Percentiles rank a stretch among this genome's conserved stretches.
These are phyloP conservation scores for Margaritispora aquatica DNA, from an alignment of 495 filamentous ascomycete species.

Conservation along the genomic window DNA sequence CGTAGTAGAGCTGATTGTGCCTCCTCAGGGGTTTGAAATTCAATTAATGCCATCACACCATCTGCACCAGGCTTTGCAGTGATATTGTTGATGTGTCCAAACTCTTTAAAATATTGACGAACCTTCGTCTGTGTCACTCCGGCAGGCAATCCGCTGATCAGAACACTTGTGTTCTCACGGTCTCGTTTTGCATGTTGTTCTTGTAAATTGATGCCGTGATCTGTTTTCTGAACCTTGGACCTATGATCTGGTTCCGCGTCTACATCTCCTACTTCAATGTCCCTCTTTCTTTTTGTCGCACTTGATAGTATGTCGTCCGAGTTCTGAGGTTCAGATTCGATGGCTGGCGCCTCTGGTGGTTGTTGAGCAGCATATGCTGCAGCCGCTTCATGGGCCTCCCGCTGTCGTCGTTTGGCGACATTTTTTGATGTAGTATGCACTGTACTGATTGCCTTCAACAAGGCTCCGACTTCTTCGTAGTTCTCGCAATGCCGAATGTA, in stretches of 20 bases:
- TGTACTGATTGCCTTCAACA: slow-evolving; percentile 63
- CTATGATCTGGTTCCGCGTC: slow-evolving; percentile 30
- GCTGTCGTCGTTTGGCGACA: slow-evolving; percentile 58
- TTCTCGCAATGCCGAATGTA: slow-evolving; percentile 83
- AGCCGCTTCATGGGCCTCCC: slow-evolving; percentile 54
- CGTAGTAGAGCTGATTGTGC: slow-evolving; percentile 72
- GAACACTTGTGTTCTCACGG: slow-evolving; percentile 80
- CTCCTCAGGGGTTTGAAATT: slow-evolving; percentile 77
- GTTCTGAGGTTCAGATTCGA: background rate
- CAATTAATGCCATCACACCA: slow-evolving; percentile 63
- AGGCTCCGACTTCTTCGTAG: slow-evolving; percentile 67
- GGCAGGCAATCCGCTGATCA: slow-evolving; percentile 67
- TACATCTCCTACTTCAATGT: slow-evolving; percentile 23
- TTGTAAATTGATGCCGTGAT: slow-evolving; percentile 22
- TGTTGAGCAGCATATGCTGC: slow-evolving; percentile 38
- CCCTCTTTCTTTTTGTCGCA: slow-evolving; percentile 62
- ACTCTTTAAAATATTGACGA: slow-evolving; percentile 85
- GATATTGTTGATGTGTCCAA: slow-evolving; percentile 73
- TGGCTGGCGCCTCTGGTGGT: slow-evolving; percentile 1
- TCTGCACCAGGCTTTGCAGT: slow-evolving; percentile 54
- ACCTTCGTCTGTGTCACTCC: slow-evolving; percentile 64
- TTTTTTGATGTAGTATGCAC: slow-evolving; percentile 58
- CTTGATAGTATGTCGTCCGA: slow-evolving; percentile 9
- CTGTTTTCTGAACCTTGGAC: slow-evolving; percentile 52
- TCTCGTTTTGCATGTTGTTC: slow-evolving; percentile 59